A percentile compares a stretch with the other conserved stretches of the same genome.
Evolutionary conservation across 2,329 filamentous ascomycete species (phyloP).

Genomic region (Cladosporium sp.): DNA sequence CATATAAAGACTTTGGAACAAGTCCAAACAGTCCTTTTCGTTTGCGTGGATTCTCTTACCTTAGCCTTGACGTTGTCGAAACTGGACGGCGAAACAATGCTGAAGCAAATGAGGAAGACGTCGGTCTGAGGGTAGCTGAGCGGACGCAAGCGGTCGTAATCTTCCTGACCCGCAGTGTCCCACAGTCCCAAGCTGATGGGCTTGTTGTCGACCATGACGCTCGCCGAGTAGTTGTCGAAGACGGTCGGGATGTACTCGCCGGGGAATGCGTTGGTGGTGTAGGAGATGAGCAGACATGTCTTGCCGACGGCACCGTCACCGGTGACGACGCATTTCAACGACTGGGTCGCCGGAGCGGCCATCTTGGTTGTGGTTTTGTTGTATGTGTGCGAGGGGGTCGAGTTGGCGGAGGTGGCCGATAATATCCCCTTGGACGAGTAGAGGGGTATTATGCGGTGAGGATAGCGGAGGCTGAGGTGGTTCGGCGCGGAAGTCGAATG

Average conservation of each 20-base stretch:
- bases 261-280: slow-evolving; percentile 99
- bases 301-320: slow-evolving; percentile 99
- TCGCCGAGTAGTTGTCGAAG: slow-evolving; percentile 98
- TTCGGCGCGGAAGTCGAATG: not conserved
- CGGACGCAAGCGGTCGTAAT: slow-evolving; percentile 92
- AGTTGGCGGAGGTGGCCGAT: slow-evolving; percentile 11
- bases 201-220: slow-evolving; percentile 98
- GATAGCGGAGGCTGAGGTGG: not conserved
- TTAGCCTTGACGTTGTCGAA: slow-evolving; percentile 99
- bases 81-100: slow-evolving; percentile 93
- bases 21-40: not conserved
- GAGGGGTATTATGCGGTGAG: slow-evolving; percentile 17
- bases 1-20: not conserved
- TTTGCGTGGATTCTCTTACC: slow-evolving; percentile 55
- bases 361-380: slow-evolving; percentile 14
- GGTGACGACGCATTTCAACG: slow-evolving; percentile 86
- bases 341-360: slow-evolving; percentile 43
- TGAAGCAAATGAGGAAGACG: slow-evolving; percentile 98
- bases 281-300: slow-evolving; percentile 99
- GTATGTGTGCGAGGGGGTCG: slow-evolving; percentile 7
- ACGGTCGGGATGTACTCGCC: slow-evolving; percentile 99
- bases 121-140: slow-evolving; percentile 98
- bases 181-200: slow-evolving; percentile 95
- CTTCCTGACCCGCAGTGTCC: slow-evolving; percentile 98
- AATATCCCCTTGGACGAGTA: not conserved